A percentile compares a stretch with the other conserved stretches of the same genome.
These are phyloP conservation scores for Desmodesmus armatus DNA, from an alignment of 139 green algal genomes.

Conservation along the genomic window DNA sequence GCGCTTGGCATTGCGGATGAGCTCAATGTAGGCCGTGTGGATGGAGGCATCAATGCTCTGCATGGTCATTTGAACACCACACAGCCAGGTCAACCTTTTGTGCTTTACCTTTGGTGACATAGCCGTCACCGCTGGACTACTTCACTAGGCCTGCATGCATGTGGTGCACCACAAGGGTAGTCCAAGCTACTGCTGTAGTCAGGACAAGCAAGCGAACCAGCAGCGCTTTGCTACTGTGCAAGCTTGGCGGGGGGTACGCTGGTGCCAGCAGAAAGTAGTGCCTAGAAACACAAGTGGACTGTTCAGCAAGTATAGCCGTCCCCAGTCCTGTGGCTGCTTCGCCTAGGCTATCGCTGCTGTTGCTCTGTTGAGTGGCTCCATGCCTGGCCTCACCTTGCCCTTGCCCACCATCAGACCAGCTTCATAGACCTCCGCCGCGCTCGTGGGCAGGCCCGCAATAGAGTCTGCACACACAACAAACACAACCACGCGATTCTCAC, in stretches of 20 bases:
- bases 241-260: too few relatives aligned
- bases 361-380: too few relatives aligned
- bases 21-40: conserved; percentile 65
- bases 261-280: too few relatives aligned
- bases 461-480: conserved; percentile 19
- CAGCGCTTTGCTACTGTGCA: too few relatives aligned
- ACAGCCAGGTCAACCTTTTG: too few relatives aligned
- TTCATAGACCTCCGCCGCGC: neutral
- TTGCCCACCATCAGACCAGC: conserved; percentile 36
- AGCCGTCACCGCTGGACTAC: too few relatives aligned
- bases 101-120: too few relatives aligned
- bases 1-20: conserved; percentile 66
- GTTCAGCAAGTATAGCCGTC: too few relatives aligned
- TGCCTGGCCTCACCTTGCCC: conserved; percentile 44
- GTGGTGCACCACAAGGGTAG: neutral
- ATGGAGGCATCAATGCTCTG: conserved; percentile 52
- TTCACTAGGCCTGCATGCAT: too few relatives aligned
- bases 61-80: neutral
- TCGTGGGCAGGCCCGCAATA: conserved; percentile 24
- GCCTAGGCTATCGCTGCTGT: too few relatives aligned
- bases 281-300: too few relatives aligned
- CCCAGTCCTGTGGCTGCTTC: neutral
- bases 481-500: neutral
- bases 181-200: too few relatives aligned
- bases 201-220: neutral